Conservation (phyloP, 805 yeast genomes). For the Nakazawaea molendinolei region DNA sequence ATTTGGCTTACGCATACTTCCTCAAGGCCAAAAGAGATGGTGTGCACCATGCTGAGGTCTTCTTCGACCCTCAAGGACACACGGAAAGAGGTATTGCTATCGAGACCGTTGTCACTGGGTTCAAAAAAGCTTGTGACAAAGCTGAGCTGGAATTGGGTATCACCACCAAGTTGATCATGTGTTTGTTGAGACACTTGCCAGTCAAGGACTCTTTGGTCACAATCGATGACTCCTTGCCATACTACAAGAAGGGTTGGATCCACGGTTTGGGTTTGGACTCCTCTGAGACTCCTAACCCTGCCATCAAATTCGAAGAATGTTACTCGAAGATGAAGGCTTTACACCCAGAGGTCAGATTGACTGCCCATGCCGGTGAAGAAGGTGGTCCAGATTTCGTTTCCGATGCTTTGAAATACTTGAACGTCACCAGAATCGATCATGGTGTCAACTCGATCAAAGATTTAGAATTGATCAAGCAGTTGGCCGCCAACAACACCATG, state of each 20-base stretch:
- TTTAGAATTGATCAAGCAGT: constrained; percentile 43
- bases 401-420: constrained; percentile 49
- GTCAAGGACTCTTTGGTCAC: constrained; percentile 51
- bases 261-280: constrained; percentile 82
- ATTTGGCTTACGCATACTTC: constrained; percentile 72
- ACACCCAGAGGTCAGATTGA: constrained; percentile 51
- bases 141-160: constrained; percentile 57
- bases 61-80: constrained; percentile 85
- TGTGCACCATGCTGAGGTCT: constrained; percentile 64
- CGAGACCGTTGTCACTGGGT: constrained; percentile 58
- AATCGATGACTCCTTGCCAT: constrained; percentile 44
- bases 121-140: constrained; percentile 57
- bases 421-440: constrained; percentile 72
- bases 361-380: constrained; percentile 91
- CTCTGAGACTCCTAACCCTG: constrained; percentile 73
- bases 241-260: constrained; percentile 50
- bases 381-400: constrained; percentile 68
- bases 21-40: constrained; percentile 52
- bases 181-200: constrained; percentile 72
- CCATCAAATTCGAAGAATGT: constrained; percentile 60
- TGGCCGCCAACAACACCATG: constrained; percentile 50
- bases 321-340: constrained; percentile 40
- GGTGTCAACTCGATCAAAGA: constrained; percentile 64
- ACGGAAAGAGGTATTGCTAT: constrained; percentile 57
- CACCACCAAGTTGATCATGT: constrained; percentile 71